Evolutionary conservation across 2,329 filamentous ascomycete genomes (phyloP).

Genomic region (Lasiodiplodia citricola): DNA sequence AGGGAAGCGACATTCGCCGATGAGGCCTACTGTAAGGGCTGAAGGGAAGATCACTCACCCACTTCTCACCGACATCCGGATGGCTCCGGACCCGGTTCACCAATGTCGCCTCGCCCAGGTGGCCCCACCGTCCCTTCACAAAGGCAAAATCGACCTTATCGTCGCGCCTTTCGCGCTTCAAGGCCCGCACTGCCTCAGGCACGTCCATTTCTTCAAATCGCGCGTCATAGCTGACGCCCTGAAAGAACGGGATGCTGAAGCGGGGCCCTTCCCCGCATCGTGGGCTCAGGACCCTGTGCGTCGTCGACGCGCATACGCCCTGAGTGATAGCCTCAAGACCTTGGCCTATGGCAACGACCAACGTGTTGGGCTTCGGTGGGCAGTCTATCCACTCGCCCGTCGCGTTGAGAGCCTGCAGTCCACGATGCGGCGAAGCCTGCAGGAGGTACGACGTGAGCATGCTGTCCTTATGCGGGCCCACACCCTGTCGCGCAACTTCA

Average conservation of each 20-base stretch:
- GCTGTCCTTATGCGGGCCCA: constrained; percentile 83
- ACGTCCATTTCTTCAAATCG: constrained; percentile 78
- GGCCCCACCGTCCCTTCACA: constrained; percentile 68
- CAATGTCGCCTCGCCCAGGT: constrained; percentile 81
- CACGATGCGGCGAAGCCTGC: constrained; percentile 76
- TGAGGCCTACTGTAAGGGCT: constrained; percentile 20
- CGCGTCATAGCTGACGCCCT: constrained; percentile 80
- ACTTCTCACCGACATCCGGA: constrained; percentile 82
- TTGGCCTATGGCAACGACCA: constrained; percentile 88
- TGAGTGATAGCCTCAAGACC: constrained; percentile 84
- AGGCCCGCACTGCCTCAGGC: constrained; percentile 66
- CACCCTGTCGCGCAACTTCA: constrained; percentile 63
- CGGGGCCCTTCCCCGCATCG: constrained; percentile 71
- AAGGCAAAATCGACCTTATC: constrained; percentile 91
- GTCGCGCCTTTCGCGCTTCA: constrained; percentile 64
- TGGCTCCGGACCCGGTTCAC: constrained; percentile 86
- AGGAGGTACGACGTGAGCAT: constrained; percentile 84
- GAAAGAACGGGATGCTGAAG: constrained; percentile 86
- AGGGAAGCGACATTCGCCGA: constrained; percentile 19
- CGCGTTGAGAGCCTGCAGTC: constrained; percentile 83
- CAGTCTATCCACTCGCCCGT: constrained; percentile 81
- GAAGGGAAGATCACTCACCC: constrained; percentile 47
- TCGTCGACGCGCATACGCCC: constrained; percentile 81
- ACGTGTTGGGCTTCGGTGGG: constrained; percentile 73
- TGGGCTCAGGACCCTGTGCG: constrained; percentile 81